A percentile compares a stretch with the other conserved stretches of the same genome.
These are phyloP conservation scores for Xenosphaeropsis pyriputrescens DNA, from an alignment of 2,329 filamentous ascomycete genomes.

Conservation along the genomic window DNA sequence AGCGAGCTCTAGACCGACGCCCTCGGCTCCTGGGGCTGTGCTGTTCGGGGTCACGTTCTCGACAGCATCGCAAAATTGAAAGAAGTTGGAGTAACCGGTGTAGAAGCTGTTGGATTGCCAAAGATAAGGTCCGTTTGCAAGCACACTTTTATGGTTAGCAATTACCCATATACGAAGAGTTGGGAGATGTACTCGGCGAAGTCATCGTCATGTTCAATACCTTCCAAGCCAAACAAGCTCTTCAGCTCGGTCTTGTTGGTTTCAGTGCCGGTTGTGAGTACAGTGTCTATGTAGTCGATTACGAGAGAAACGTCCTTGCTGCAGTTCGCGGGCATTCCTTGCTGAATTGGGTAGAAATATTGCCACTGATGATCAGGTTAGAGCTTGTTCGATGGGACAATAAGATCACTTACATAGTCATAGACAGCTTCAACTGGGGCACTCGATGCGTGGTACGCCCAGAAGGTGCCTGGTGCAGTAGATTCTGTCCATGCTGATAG, in stretches of 20 bases:
- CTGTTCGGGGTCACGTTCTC: conserved; percentile 20
- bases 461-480: conserved; percentile 37
- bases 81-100: conserved; percentile 29
- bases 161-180: not conserved
- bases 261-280: conserved; percentile 25
- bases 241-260: conserved; percentile 30
- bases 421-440: conserved; percentile 38
- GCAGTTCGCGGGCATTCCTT: conserved; percentile 44
- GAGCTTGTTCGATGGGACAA: conserved; percentile 1
- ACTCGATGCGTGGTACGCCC: conserved; percentile 42
- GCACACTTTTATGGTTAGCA: conserved; percentile 18
- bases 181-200: conserved; percentile 11
- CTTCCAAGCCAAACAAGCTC: conserved; percentile 32
- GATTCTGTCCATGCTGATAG: conserved; percentile 39
- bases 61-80: conserved; percentile 25
- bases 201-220: conserved; percentile 27
- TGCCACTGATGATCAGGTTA: conserved; percentile 25
- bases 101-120: conserved; percentile 40
- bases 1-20: conserved; percentile 37
- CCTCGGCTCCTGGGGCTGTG: conserved; percentile 21
- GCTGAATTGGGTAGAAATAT: conserved; percentile 39
- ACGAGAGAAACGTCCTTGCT: conserved; percentile 34
- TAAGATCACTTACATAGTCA: conserved; percentile 25
- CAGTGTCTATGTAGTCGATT: conserved; percentile 36
- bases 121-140: conserved; percentile 39